These are phyloP conservation scores for Alternaria sp. DNA, from an alignment of 2,329 filamentous ascomycete genomes.

Conservation along the genomic window DNA sequence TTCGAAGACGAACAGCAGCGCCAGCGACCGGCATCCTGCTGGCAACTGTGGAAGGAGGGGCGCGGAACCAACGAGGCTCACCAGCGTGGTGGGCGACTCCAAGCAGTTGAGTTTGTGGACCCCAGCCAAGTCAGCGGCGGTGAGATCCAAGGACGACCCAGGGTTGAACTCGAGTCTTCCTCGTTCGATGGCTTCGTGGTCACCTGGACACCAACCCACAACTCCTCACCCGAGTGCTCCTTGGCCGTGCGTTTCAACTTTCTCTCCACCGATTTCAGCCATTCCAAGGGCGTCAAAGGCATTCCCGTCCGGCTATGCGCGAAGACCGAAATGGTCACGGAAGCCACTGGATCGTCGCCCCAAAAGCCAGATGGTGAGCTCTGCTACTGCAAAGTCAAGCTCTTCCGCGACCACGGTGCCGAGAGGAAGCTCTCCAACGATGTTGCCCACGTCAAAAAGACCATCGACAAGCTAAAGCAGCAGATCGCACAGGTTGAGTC, in stretches of 20 bases:
- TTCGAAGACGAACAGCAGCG: conserved; percentile 97
- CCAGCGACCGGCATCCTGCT: conserved; percentile 79
- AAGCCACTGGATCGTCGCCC: conserved; percentile 54
- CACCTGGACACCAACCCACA: conserved; percentile 76
- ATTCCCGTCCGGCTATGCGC: conserved; percentile 92
- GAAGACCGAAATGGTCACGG: conserved; percentile 76
- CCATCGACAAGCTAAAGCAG: conserved; percentile 93
- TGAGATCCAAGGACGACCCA: conserved; percentile 55
- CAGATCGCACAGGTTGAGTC: conserved; percentile 80
- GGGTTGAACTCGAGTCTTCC: conserved; percentile 61
- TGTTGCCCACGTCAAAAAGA: conserved; percentile 92
- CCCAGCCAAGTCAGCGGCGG: conserved; percentile 62
- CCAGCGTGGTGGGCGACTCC: conserved; percentile 86
- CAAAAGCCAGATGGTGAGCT: conserved; percentile 68
- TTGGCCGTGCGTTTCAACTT: conserved; percentile 98
- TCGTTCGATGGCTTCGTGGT: conserved; percentile 96
- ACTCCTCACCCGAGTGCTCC: conserved; percentile 75
- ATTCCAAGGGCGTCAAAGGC: conserved; percentile 97
- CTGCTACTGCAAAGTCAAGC: conserved; percentile 94
- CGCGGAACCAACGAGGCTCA: conserved; percentile 95
- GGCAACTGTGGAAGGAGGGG: conserved; percentile 95
- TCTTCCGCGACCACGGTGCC: conserved; percentile 94
- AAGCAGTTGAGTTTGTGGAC: conserved; percentile 93
- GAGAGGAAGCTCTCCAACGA: conserved; percentile 96
- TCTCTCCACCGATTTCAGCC: conserved; percentile 96